A percentile compares a stretch with the other conserved stretches of the same genome.
Conservation (phyloP, 106 monocot genomes). For the Dioscorea dumetorum region DNA sequence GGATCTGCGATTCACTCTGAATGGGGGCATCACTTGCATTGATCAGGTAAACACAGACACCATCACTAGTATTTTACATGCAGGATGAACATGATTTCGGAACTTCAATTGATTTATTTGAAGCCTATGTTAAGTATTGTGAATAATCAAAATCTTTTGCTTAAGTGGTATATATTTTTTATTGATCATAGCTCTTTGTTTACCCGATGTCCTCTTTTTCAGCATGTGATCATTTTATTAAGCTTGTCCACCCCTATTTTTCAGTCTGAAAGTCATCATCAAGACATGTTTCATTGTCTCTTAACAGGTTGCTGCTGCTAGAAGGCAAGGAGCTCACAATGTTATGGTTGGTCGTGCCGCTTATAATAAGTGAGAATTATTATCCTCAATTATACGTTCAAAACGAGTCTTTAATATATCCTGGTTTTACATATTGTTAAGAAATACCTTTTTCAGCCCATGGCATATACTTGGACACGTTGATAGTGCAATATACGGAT, state of each 20-base stretch:
- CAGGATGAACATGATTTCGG: not conserved
- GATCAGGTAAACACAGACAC: conserved; percentile 51
- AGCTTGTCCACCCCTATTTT: not conserved
- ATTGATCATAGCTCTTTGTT: too few species aligned
- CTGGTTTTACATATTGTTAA: not conserved
- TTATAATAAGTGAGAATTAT: conserved; percentile 66
- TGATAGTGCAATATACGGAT: conserved; percentile 59
- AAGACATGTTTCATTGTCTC: not conserved
- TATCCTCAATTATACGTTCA: not conserved
- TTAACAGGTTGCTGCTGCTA: conserved; percentile 66
- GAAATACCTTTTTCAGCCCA: conserved; percentile 44
- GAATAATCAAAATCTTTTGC: not conserved
- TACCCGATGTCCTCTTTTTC: too few species aligned
- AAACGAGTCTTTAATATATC: not conserved
- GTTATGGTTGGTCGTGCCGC: conserved; percentile 99
- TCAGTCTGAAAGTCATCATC: too few species aligned
- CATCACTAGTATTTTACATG: not conserved
- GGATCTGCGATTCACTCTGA: conserved; percentile 76
- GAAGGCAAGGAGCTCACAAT: conserved; percentile 61
- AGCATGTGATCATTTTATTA: not conserved
- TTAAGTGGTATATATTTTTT: not conserved
- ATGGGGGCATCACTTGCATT: conserved; percentile 86
- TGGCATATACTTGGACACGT: conserved; percentile 80
- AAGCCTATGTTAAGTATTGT: not conserved
- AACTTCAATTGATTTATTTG: not conserved